Percentiles rank a stretch among this genome's conserved stretches.
Evolutionary conservation across 345 rosid genomes (phyloP).

Genomic region (Abelmoschus esculentus): DNA sequence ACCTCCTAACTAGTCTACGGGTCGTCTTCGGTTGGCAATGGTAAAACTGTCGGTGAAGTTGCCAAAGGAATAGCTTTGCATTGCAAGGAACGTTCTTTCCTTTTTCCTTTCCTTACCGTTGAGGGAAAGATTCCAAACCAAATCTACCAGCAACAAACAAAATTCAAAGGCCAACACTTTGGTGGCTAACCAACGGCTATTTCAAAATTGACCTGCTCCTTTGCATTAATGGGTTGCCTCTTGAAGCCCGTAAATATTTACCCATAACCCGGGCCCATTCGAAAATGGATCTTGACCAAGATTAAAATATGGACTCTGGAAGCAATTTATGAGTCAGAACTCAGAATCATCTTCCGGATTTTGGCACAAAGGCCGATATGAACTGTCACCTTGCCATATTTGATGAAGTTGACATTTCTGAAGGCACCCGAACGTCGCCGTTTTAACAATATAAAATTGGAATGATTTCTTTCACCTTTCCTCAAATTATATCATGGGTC

Average conservation of each 20-base stretch:
- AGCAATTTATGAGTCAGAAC: background rate
- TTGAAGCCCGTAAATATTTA: background rate
- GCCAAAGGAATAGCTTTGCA: slow-evolving; percentile 22
- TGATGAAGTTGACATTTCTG: background rate
- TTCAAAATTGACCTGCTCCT: background rate
- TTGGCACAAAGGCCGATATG: slow-evolving; percentile 11
- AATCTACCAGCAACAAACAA: slow-evolving; percentile 4
- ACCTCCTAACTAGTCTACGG: slow-evolving; percentile 25
- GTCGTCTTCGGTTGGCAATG: slow-evolving; percentile 47
- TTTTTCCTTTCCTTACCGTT: slow-evolving; percentile 35
- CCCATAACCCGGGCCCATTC: background rate
- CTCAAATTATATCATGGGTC: too few species aligned
- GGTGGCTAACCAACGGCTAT: slow-evolving; percentile 33
- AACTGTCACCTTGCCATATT: background rate
- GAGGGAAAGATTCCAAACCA: slow-evolving; percentile 40
- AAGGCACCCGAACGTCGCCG: background rate
- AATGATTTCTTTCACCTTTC: too few species aligned
- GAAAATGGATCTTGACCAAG: background rate
- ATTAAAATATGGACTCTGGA: background rate
- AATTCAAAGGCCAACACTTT: background rate
- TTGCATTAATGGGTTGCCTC: background rate
- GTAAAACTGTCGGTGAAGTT: slow-evolving; percentile 12
- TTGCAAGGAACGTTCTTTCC: slow-evolving; percentile 28
- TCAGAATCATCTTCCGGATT: background rate
- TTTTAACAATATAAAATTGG: slow-evolving; percentile 3